Evolutionary conservation across 768 basidiomycete genomes (phyloP), one percentile per base, ranked within the genome.

Genomic region (Lactifluus rugatus): DNA sequence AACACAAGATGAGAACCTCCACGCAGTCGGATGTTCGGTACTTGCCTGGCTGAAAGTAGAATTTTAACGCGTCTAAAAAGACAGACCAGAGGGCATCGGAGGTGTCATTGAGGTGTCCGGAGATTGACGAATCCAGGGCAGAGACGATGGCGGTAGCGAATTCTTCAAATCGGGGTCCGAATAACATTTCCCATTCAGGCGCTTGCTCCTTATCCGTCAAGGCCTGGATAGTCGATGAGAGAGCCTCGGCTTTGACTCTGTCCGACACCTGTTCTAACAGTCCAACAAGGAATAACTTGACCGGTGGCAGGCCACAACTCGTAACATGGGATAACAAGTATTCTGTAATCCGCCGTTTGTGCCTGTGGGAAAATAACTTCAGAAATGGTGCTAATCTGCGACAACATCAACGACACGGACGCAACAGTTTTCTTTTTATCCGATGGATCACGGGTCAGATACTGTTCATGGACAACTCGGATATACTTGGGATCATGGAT

Each of bases 311-410:
- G 2, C 75, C 70, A 62, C 87, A 78, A 4, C 81, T 78, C 48
- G 78, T 76, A 62, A 87, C 75, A 68, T 97, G 94, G 1, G 93
- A 93, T 6, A 89, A 72, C 0, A 96, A 69, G 69, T 80, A 93
- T 66, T 85, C 90, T 42, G 89, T 66, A 44, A 93, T 72, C 13
- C 83, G 79, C 60, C 80, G 79, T 66, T 82, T 89, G 69, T 84
- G 83, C 54, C 90, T 91, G 34, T 7, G 25, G 50, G 45, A 16
- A 9, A 17, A 44, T 5, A 23, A 19, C n/a, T 14, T 44, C 14
- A 34, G 21, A 16, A 16, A 25, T 10, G n/a, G 2, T 7, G 44
- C 48, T n/a, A 58, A 42, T 41, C 31, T 2, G 25, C 32, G 16
- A 50, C 3, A 7, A 31, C 5, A 45, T 44, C 7, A 44, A 46